A percentile compares a stretch with the other conserved stretches of the same genome.
Evolutionary conservation across 805 yeast species (phyloP).

Genomic region (Blastobotrys peoriensis): DNA sequence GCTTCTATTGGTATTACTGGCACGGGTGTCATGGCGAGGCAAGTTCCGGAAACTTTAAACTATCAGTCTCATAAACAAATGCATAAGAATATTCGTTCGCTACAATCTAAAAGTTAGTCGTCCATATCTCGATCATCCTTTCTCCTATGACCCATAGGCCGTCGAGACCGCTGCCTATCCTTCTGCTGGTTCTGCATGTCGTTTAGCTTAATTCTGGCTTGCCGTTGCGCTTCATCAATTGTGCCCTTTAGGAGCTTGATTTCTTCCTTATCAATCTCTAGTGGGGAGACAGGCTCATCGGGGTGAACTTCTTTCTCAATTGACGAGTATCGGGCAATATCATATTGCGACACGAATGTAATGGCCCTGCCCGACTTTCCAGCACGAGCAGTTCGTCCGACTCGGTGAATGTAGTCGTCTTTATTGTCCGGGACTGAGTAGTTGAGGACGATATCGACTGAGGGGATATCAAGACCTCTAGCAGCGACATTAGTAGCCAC

Average conservation of each 20-base stretch:
- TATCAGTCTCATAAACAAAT: too few relatives aligned
- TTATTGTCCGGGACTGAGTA: conserved; percentile 94
- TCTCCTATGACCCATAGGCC: not conserved
- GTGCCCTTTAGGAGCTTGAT: conserved; percentile 74
- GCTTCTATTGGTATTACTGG: not conserved
- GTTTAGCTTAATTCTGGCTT: conserved; percentile 76
- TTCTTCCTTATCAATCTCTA: conserved; percentile 63
- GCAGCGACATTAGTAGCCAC: conserved; percentile 97
- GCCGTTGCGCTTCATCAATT: conserved; percentile 87
- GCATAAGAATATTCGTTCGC: too few relatives aligned
- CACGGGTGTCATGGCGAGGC: not conserved
- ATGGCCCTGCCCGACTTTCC: conserved; percentile 84
- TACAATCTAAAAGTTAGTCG: not conserved
- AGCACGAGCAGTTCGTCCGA: conserved; percentile 99
- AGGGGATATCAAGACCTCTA: conserved; percentile 94
- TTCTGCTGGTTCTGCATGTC: conserved; percentile 49
- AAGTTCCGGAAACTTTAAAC: not conserved
- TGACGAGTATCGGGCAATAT: conserved; percentile 77
- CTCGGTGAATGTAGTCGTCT: conserved; percentile 92
- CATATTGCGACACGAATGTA: conserved; percentile 88
- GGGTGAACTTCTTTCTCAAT: conserved; percentile 76
- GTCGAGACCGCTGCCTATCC: not conserved
- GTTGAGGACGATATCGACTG: conserved; percentile 82
- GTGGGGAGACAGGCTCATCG: conserved; percentile 41
- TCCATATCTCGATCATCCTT: not conserved